Conservation (phyloP, 2,329 filamentous ascomycete species). For the Claviceps sp. region DNA sequence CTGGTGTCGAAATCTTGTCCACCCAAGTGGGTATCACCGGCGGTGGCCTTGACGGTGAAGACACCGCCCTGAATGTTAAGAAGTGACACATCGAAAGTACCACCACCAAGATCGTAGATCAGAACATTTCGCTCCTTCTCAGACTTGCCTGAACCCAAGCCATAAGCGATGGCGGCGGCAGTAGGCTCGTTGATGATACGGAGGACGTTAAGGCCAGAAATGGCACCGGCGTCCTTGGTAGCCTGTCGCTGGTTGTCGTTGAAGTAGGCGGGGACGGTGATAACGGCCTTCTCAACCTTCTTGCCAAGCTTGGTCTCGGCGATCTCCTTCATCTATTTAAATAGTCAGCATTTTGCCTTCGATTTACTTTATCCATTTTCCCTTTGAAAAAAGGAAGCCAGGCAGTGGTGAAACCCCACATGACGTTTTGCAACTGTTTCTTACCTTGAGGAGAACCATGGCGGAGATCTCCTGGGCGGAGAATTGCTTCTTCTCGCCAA, state of each 20-base stretch:
- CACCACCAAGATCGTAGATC: slow-evolving; percentile 99
- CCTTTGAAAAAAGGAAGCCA: not conserved
- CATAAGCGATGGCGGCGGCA: slow-evolving; percentile 94
- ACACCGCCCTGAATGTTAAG: slow-evolving; percentile 98
- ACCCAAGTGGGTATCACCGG: slow-evolving; percentile 93
- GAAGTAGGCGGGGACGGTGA: slow-evolving; percentile 99
- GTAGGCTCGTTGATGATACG: slow-evolving; percentile 99
- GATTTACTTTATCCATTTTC: not conserved
- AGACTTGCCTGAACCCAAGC: slow-evolving; percentile 87
- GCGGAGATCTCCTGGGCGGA: slow-evolving; percentile 97
- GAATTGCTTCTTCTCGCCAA: slow-evolving; percentile 90
- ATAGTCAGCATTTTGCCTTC: slow-evolving; percentile 6
- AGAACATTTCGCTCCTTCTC: slow-evolving; percentile 98
- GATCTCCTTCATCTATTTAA: slow-evolving; percentile 88
- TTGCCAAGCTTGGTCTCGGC: slow-evolving; percentile 96
- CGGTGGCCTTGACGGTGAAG: slow-evolving; percentile 97
- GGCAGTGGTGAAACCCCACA: not conserved
- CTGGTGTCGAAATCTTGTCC: slow-evolving; percentile 95
- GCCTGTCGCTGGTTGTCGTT: slow-evolving; percentile 99
- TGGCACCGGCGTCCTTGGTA: slow-evolving; percentile 98
- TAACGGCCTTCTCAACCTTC: slow-evolving; percentile 98
- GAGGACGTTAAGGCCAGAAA: slow-evolving; percentile 92
- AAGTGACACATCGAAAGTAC: slow-evolving; percentile 99
- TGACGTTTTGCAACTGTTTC: not conserved
- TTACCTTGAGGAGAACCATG: slow-evolving; percentile 95